Evolutionary conservation across 345 rosid genomes (phyloP).

Genomic region (Passiflora organensis): DNA sequence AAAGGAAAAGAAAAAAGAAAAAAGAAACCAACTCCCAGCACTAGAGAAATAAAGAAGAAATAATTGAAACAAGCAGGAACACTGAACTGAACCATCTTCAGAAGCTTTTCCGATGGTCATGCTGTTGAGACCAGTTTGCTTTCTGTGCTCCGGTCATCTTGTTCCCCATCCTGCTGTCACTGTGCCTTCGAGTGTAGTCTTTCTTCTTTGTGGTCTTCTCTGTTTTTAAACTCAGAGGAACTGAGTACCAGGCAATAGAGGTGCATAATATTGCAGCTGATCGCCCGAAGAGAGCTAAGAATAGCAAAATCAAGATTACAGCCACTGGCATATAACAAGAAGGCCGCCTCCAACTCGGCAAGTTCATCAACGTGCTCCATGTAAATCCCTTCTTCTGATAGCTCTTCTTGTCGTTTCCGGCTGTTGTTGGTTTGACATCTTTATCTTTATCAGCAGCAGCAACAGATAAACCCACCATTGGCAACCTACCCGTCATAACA

Average conservation of each 20-base stretch:
- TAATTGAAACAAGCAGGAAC: not conserved
- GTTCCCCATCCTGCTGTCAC: no score
- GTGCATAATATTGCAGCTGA: slow-evolving; percentile 51
- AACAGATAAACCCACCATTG: not conserved
- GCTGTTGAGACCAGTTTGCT: slow-evolving; percentile 11
- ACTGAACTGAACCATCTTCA: slow-evolving; percentile 2
- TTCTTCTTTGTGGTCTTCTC: slow-evolving; percentile 41
- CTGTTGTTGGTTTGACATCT: slow-evolving; percentile 7
- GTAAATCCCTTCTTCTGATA: slow-evolving; percentile 4
- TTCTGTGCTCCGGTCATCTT: slow-evolving; percentile 10
- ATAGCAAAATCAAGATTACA: slow-evolving; percentile 44
- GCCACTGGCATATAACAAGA: slow-evolving; percentile 42
- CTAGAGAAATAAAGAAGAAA: no score
- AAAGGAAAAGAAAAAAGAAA: not conserved
- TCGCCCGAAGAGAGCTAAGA: slow-evolving; percentile 54
- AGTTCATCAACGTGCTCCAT: slow-evolving; percentile 13
- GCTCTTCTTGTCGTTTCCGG: slow-evolving; percentile 8
- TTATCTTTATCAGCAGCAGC: not conserved
- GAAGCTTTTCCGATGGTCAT: slow-evolving; percentile 26
- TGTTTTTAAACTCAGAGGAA: slow-evolving; percentile 40
- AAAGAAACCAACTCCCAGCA: no score
- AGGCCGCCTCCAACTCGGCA: slow-evolving; percentile 36
- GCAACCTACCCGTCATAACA: slow-evolving; percentile 3
- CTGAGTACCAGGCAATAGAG: slow-evolving; percentile 60
- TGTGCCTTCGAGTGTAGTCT: slow-evolving; percentile 29